Conservation (phyloP, 2,329 filamentous ascomycete genomes). For the Aspergillus fumigatus region DNA sequence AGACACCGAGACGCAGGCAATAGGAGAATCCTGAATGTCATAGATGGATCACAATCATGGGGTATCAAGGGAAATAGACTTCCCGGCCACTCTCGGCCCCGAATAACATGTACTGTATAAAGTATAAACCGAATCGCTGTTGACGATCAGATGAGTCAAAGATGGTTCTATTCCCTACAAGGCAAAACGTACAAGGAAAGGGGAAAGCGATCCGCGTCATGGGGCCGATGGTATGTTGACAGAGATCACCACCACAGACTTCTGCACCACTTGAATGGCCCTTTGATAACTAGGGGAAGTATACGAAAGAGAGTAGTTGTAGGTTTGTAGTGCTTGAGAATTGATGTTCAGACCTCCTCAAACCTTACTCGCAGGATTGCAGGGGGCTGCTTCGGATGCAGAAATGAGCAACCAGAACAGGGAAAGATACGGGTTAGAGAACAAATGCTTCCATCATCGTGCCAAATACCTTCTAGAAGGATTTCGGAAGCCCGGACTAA, state of each 20-base stretch:
- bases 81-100: not conserved
- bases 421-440: too few relatives aligned
- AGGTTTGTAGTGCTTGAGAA: not conserved
- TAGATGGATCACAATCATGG: too few relatives aligned
- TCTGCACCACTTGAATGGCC: conserved; percentile 9
- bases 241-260: conserved; percentile 14
- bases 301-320: too few relatives aligned
- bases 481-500: conserved; percentile 14
- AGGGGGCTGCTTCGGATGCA: conserved; percentile 8
- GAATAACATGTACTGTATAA: too few relatives aligned
- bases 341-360: not conserved
- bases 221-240: conserved; percentile 3
- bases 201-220: conserved; percentile 6
- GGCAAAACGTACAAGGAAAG: conserved; percentile 1
- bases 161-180: not conserved
- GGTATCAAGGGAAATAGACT: too few relatives aligned
- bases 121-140: too few relatives aligned
- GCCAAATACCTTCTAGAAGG: conserved; percentile 19
- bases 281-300: not conserved
- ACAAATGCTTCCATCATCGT: conserved; percentile 10
- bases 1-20: not conserved
- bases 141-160: not conserved
- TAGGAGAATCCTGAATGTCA: too few relatives aligned
- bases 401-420: conserved; percentile 1
- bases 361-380: not conserved